Conservation (phyloP, 2,329 filamentous ascomycete species). For the Falciphora oryzae region DNA sequence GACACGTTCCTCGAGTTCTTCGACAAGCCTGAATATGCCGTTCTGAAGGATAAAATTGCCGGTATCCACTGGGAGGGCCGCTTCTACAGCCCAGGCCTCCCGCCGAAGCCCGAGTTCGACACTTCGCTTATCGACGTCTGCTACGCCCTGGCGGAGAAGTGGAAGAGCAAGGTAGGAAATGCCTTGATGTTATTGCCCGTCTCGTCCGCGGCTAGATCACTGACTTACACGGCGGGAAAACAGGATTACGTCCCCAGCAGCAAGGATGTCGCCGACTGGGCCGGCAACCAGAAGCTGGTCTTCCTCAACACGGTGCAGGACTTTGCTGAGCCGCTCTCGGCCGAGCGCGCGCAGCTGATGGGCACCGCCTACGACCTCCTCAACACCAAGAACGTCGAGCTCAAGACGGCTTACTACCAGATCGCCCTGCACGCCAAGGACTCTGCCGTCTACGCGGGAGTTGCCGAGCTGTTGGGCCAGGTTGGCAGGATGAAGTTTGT, state of each 20-base stretch:
- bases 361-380: constrained; percentile 69
- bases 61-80: constrained; percentile 83
- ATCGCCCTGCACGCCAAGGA: constrained; percentile 74
- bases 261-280: constrained; percentile 67
- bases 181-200: constrained; percentile 20
- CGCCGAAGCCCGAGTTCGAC: constrained; percentile 87
- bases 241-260: constrained; percentile 57
- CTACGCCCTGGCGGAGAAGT: constrained; percentile 75
- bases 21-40: constrained; percentile 54
- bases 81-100: constrained; percentile 84
- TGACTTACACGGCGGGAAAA: background rate
- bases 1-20: constrained; percentile 84
- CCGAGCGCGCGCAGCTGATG: constrained; percentile 63
- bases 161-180: constrained; percentile 55
- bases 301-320: constrained; percentile 77
- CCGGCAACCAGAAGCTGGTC: constrained; percentile 83
- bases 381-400: constrained; percentile 77
- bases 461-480: constrained; percentile 67
- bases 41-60: constrained; percentile 58
- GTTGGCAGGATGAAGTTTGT: constrained; percentile 98
- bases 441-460: constrained; percentile 59
- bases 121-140: constrained; percentile 81
- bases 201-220: constrained; percentile 11
- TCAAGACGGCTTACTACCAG: constrained; percentile 73
- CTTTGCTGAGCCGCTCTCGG: constrained; percentile 56